Conservation (phyloP, 139 green algal genomes). For the Chlorella sp. region DNA sequence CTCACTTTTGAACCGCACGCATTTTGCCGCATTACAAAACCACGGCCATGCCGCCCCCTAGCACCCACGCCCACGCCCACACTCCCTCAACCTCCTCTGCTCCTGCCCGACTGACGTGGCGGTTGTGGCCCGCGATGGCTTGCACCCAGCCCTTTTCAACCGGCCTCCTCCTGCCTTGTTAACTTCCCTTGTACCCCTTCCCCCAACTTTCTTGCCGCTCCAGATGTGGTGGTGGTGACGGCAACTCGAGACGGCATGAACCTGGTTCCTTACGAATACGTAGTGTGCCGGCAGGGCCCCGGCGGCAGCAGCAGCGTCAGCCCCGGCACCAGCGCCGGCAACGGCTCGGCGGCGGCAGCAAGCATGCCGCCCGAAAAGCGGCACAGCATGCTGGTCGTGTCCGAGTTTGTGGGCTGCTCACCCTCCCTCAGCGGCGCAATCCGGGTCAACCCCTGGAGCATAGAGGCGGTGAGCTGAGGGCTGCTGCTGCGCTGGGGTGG, state of each 20-base stretch:
- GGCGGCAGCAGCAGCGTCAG: background rate
- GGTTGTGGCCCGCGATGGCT: too few relatives aligned
- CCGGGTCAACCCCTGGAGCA: conserved; percentile 97
- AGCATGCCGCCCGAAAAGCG: conserved; percentile 14
- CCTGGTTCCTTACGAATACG: conserved; percentile 98
- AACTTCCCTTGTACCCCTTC: too few relatives aligned
- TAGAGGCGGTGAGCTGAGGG: conserved; percentile 61
- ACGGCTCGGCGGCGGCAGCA: conserved; percentile 1
- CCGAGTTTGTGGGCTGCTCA: conserved; percentile 98
- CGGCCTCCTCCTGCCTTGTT: too few relatives aligned
- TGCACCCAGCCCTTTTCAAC: too few relatives aligned
- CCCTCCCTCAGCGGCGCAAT: conserved; percentile 93
- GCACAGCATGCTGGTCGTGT: conserved; percentile 88
- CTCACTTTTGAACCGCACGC: too few relatives aligned
- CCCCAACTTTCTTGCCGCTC: background rate
- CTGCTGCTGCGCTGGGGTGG: background rate
- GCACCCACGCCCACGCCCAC: background rate
- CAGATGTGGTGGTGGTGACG: conserved; percentile 91
- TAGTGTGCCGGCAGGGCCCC: conserved; percentile 88
- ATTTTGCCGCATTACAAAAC: too few relatives aligned
- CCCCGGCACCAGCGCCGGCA: conserved; percentile 64
- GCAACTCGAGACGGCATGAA: conserved; percentile 97
- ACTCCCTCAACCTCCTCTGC: background rate
- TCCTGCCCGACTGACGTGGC: too few relatives aligned
- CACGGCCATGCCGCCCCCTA: too few relatives aligned